Evolutionary conservation across 2,329 filamentous ascomycete genomes (phyloP).

Genomic region (Phialophora expanda): DNA sequence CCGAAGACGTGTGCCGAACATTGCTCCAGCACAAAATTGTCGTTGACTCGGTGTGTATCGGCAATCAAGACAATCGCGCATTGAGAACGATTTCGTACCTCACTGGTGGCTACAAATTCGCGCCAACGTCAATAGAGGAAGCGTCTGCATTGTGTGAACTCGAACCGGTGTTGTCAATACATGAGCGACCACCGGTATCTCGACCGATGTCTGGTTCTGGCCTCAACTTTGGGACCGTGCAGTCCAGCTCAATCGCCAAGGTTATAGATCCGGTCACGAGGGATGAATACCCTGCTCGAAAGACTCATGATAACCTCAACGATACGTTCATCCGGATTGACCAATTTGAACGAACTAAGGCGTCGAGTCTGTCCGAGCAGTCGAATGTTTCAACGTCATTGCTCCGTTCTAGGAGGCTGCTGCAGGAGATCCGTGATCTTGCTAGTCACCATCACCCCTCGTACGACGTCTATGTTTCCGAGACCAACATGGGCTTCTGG

Average conservation of each 20-base stretch:
- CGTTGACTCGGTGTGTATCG: slow-evolving; percentile 47
- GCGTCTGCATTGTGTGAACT: slow-evolving; percentile 48
- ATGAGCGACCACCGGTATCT: slow-evolving; percentile 42
- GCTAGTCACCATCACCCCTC: slow-evolving; percentile 41
- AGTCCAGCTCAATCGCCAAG: slow-evolving; percentile 8
- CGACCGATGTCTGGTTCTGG: not conserved
- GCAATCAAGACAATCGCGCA: slow-evolving; percentile 40
- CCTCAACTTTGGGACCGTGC: not conserved
- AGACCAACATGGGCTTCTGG: slow-evolving; percentile 49
- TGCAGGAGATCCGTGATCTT: slow-evolving; percentile 45
- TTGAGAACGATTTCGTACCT: slow-evolving; percentile 43
- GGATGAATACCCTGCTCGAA: slow-evolving; percentile 44
- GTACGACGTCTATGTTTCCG: slow-evolving; percentile 50
- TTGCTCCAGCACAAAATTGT: slow-evolving; percentile 41
- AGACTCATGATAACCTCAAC: slow-evolving; percentile 43
- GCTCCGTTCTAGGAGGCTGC: slow-evolving; percentile 19
- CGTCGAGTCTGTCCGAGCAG: not conserved
- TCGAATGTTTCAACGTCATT: slow-evolving; percentile 10
- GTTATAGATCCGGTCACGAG: slow-evolving; percentile 40
- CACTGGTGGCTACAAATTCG: slow-evolving; percentile 47
- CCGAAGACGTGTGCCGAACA: slow-evolving; percentile 38
- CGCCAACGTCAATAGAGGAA: slow-evolving; percentile 44
- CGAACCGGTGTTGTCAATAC: slow-evolving; percentile 46
- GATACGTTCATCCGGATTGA: slow-evolving; percentile 43
- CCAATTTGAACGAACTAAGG: slow-evolving; percentile 16